Evolutionary conservation across 352 stramenopile genomes (phyloP), one percentile per base, ranked within the genome.

Genomic region (Phytophthora kernoviae): DNA sequence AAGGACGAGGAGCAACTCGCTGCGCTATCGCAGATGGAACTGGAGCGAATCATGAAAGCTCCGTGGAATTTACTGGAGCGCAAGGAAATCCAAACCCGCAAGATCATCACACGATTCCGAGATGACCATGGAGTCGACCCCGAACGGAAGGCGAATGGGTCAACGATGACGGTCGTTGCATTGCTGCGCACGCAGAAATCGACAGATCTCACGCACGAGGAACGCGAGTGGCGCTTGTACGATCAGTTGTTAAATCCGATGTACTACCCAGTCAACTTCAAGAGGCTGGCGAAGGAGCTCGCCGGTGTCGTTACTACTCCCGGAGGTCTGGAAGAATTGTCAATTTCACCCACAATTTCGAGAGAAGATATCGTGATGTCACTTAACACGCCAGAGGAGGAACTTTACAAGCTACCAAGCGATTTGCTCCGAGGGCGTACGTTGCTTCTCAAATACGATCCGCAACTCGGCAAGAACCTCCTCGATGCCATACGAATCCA

Each of bases 51-150:
- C 33, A 65, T 92, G 49, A 87, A 83, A 54, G 74, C 79, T 26
- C 80, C 80, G 2, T 91, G 82, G 75, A 92, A 94, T 63, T 24
- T 88, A 22, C 61, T 94, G 1, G 75, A 87, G 55, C 69, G 79
- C 10, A 89, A 87, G 44, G 84, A 94, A 59, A 90, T 94, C 17
- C 37, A 83, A 45, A 63, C 91, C 4, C 80, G 84, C 6, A 94
- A 94, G 58, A 79, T 89, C 40, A 58, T 92, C 15, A 86, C 82
- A 18, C 65, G 65, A 7, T 94, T 87, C 45, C 77, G 81, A 11
- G 84, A 92, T 22, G 82, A 90, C 14, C 57, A 65, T 24, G 46
- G 48, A 8, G 24, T 26, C 5, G 57, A 47, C 2, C 11, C 30
- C 12, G 68, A 62, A 58, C 60, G 48, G 50, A 59, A 33, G 46